Evolutionary conservation across 495 filamentous ascomycete species (phyloP).

Genomic region (Xylaria cubensis): DNA sequence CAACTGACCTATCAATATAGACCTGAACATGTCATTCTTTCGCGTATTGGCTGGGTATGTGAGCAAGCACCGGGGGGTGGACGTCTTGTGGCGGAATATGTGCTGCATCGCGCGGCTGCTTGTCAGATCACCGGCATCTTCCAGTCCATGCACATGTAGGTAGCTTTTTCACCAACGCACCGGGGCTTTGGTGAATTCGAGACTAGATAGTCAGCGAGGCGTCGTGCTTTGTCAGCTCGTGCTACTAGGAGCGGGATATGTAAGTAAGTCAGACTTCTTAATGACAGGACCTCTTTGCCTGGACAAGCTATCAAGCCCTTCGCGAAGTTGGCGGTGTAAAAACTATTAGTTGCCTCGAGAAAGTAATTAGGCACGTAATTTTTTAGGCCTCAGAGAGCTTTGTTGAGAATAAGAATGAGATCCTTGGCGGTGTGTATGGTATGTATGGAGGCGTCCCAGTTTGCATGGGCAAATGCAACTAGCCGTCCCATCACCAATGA

Average conservation of each 20-base stretch:
- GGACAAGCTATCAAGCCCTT: not conserved
- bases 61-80: not conserved
- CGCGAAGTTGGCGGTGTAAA: not conserved
- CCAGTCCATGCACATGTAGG: not conserved
- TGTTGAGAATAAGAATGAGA: not conserved
- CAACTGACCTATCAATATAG: not conserved
- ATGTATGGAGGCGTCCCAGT: not conserved
- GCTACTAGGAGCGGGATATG: not conserved
- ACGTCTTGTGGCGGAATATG: not conserved
- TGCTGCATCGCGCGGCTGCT: slow-evolving; percentile 6
- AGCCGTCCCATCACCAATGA: not conserved
- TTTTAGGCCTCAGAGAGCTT: not conserved
- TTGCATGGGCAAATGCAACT: not conserved
- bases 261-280: not conserved
- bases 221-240: not conserved
- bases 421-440: not conserved
- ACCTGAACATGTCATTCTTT: not conserved
- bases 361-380: not conserved
- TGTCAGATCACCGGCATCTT: slow-evolving; percentile 5
- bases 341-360: not conserved
- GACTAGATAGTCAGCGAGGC: not conserved
- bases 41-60: not conserved
- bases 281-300: not conserved
- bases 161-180: not conserved
- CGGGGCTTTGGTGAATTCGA: not conserved